These are phyloP conservation scores for Amaranthus cruentus DNA, from an alignment of 148 eudicot species.

Conservation along the genomic window DNA sequence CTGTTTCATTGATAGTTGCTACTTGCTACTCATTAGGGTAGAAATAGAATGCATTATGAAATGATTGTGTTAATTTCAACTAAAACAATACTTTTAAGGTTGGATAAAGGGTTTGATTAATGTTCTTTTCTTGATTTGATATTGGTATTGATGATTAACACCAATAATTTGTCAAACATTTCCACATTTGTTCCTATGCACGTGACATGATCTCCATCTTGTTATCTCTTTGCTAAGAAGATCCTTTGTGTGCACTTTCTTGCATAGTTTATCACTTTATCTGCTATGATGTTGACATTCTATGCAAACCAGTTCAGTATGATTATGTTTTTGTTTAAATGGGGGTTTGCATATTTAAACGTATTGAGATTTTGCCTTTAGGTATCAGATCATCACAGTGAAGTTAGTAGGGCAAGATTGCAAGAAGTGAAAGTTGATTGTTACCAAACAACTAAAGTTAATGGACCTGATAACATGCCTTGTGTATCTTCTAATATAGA, in stretches of 20 bases:
- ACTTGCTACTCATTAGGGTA: background rate
- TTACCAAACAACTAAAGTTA: slow-evolving; percentile 39
- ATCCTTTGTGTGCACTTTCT: background rate
- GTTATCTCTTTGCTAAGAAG: background rate
- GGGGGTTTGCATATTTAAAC: background rate
- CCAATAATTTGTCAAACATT: background rate
- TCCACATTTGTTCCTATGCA: background rate
- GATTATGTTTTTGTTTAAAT: background rate
- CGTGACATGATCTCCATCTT: background rate
- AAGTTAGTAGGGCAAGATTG: slow-evolving; percentile 27
- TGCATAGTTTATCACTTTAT: background rate
- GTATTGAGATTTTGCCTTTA: slow-evolving; percentile 21
- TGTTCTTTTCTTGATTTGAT: no score
- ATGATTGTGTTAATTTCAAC: no score
- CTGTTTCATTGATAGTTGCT: background rate
- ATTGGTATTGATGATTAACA: background rate
- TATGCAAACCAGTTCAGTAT: background rate
- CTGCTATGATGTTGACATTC: background rate
- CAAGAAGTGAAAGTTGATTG: slow-evolving; percentile 43
- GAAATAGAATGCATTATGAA: no score
- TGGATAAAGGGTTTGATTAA: no score
- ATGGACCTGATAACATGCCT: slow-evolving; percentile 41
- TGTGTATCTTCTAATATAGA: slow-evolving; percentile 21
- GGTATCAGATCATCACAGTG: slow-evolving; percentile 37
- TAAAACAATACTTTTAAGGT: no score